These are phyloP conservation scores for Cryphonectria nitschkei DNA, from an alignment of 2,329 filamentous ascomycete genomes.

Conservation along the genomic window DNA sequence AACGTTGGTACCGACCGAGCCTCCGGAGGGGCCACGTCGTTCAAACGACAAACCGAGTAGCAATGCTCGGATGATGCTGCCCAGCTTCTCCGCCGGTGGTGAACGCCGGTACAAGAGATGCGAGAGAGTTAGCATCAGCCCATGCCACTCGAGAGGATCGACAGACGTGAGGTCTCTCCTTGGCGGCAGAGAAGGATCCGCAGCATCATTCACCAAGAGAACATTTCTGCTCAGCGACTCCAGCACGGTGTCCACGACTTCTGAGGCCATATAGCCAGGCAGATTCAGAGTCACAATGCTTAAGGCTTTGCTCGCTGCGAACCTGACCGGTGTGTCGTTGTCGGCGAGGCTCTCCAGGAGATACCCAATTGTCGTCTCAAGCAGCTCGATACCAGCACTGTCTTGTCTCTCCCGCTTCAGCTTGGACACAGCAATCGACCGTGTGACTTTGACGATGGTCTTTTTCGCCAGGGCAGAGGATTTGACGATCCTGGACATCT, in stretches of 20 bases:
- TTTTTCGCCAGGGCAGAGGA: conserved; percentile 82
- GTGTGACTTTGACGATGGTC: conserved; percentile 80
- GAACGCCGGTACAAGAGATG: conserved; percentile 86
- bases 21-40: conserved; percentile 82
- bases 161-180: conserved; percentile 71
- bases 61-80: conserved; percentile 75
- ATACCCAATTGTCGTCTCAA: conserved; percentile 83
- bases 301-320: conserved; percentile 90
- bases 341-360: conserved; percentile 80
- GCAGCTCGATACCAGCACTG: conserved; percentile 53
- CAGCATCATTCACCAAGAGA: conserved; percentile 52
- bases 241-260: conserved; percentile 86
- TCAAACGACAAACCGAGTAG: conserved; percentile 85
- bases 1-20: conserved; percentile 84
- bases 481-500: conserved; percentile 57
- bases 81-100: conserved; percentile 70
- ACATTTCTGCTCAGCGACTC: conserved; percentile 67
- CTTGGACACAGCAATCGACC: conserved; percentile 71
- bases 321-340: conserved; percentile 86
- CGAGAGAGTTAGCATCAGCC: conserved; percentile 82
- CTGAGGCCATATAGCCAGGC: conserved; percentile 76
- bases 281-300: conserved; percentile 84
- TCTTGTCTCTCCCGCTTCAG: conserved; percentile 55
- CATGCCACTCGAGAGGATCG: conserved; percentile 87
- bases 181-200: conserved; percentile 38